These are phyloP conservation scores for Candida sp. DNA, from an alignment of 1,139 yeast genomes.

Conservation along the genomic window DNA sequence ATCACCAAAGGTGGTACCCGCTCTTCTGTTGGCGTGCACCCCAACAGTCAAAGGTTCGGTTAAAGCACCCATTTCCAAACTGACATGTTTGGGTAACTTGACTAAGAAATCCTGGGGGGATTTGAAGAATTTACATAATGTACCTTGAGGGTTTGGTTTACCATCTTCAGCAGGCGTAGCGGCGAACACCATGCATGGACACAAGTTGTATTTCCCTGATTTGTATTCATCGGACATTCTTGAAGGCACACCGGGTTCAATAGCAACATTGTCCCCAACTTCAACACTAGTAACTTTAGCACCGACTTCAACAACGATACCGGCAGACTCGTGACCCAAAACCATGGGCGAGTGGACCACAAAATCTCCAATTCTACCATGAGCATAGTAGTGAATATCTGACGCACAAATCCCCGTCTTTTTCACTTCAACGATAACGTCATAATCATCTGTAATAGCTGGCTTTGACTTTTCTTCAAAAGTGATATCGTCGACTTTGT, in stretches of 20 bases:
- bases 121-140: constrained; percentile 69
- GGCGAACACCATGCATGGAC: constrained; percentile 83
- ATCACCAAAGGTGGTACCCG: constrained; percentile 67
- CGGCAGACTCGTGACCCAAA: constrained; percentile 76
- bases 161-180: constrained; percentile 64
- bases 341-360: constrained; percentile 65
- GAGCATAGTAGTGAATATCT: constrained; percentile 79
- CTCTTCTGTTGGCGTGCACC: constrained; percentile 75
- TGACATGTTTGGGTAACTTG: constrained; percentile 72
- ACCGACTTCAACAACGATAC: constrained; percentile 68
- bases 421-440: constrained; percentile 72
- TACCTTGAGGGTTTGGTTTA: constrained; percentile 56
- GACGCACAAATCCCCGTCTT: constrained; percentile 87
- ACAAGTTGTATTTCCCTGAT: constrained; percentile 72
- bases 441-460: constrained; percentile 54
- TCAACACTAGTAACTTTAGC: constrained; percentile 53
- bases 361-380: constrained; percentile 76
- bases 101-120: constrained; percentile 85
- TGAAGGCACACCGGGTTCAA: constrained; percentile 74
- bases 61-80: constrained; percentile 83
- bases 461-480: constrained; percentile 71
- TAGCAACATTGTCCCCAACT: constrained; percentile 80
- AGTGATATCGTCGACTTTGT: constrained; percentile 59
- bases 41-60: constrained; percentile 89
- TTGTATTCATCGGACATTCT: constrained; percentile 71